Conservation (phyloP, 1,139 yeast species). For the Candida pseudocylindracea region DNA sequence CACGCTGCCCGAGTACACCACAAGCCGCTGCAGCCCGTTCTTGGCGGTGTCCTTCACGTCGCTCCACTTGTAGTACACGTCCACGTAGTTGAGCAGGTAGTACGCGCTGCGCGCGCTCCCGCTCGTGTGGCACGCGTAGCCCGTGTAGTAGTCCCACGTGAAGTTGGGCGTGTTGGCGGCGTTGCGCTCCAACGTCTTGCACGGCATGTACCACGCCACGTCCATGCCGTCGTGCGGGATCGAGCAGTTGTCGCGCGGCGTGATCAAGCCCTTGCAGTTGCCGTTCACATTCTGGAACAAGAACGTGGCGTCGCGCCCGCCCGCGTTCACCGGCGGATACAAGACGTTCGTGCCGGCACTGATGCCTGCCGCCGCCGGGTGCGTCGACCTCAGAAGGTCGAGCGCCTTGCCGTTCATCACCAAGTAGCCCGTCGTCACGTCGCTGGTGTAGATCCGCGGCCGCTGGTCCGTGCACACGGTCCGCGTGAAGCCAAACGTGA, state of each 20-base stretch:
- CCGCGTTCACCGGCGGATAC: conserved; percentile 74
- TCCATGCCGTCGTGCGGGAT: conserved; percentile 49
- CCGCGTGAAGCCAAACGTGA: conserved; percentile 81
- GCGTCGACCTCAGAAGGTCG: conserved; percentile 45
- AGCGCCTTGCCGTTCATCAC: conserved; percentile 70
- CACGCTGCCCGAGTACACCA: conserved; percentile 77
- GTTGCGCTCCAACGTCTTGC: conserved; percentile 45
- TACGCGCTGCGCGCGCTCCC: conserved; percentile 41
- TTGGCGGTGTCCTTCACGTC: too few relatives aligned
- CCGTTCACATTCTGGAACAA: conserved; percentile 92
- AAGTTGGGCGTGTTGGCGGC: conserved; percentile 48
- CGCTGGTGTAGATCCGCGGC: conserved; percentile 26
- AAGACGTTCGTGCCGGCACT: conserved; percentile 42
- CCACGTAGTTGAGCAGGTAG: conserved; percentile 34
- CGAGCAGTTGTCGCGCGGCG: conserved; percentile 44
- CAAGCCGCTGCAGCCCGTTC: conserved; percentile 50
- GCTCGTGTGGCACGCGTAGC: conserved; percentile 87
- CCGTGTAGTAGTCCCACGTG: conserved; percentile 40
- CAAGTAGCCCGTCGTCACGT: conserved; percentile 35
- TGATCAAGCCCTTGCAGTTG: conserved; percentile 62
- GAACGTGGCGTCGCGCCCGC: conserved; percentile 76
- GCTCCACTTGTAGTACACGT: conserved; percentile 80
- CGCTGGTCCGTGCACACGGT: conserved; percentile 41
- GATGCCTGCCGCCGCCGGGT: conserved; percentile 69
- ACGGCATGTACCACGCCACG: conserved; percentile 94